These are phyloP conservation scores for Starmerella sirachaensis DNA, from an alignment of 805 yeast species.

Conservation along the genomic window DNA sequence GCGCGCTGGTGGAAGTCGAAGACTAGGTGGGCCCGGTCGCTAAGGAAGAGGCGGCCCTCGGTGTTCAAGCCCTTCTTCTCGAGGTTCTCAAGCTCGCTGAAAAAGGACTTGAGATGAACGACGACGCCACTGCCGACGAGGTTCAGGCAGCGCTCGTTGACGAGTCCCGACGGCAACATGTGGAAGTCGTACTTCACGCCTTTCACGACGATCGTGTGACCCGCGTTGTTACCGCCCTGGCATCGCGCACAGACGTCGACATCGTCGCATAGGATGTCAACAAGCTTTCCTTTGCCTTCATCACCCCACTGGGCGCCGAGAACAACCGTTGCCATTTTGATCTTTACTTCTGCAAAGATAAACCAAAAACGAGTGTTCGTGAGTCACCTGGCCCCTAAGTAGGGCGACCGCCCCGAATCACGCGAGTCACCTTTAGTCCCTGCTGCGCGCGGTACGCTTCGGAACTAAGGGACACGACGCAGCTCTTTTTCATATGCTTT, in stretches of 20 bases:
- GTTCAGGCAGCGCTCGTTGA: conserved; percentile 81
- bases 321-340: conserved; percentile 71
- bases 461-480: too few species aligned
- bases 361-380: too few species aligned
- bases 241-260: conserved; percentile 96
- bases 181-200: conserved; percentile 90
- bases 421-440: too few species aligned
- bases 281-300: conserved; percentile 98
- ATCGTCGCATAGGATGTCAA: conserved; percentile 85
- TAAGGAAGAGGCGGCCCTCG: conserved; percentile 65
- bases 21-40: conserved; percentile 91
- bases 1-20: conserved; percentile 97
- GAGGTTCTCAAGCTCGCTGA: conserved; percentile 69
- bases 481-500: too few species aligned
- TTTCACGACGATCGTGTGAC: conserved; percentile 93
- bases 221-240: conserved; percentile 97
- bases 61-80: conserved; percentile 70
- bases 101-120: conserved; percentile 85
- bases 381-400: too few species aligned
- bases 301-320: conserved; percentile 99
- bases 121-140: conserved; percentile 95
- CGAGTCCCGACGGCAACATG: conserved; percentile 97
- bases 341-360: too few species aligned
- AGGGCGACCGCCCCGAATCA: too few species aligned
- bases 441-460: too few species aligned